A percentile compares a stretch with the other conserved stretches of the same genome.
These are phyloP conservation scores for Fusarium haematococcum DNA, from an alignment of 2,329 filamentous ascomycete genomes.

Conservation along the genomic window DNA sequence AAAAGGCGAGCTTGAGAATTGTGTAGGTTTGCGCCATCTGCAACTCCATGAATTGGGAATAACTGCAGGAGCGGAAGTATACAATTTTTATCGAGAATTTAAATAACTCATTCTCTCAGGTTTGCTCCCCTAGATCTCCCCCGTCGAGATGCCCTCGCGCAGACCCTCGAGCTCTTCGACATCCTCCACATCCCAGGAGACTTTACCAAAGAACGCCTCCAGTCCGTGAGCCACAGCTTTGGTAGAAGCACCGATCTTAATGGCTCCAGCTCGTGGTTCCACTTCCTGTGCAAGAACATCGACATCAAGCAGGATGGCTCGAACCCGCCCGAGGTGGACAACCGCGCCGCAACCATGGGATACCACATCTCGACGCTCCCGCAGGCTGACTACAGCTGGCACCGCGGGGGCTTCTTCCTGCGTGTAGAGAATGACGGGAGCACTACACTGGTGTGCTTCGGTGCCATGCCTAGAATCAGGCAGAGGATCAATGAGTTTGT, in stretches of 20 bases:
- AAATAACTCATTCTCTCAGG: conserved; percentile 9
- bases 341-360: conserved; percentile 39
- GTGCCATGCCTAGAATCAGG: conserved; percentile 34
- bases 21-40: conserved; percentile 40
- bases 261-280: conserved; percentile 50
- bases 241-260: conserved; percentile 39
- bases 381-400: conserved; percentile 46
- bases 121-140: conserved; percentile 48
- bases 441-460: conserved; percentile 44
- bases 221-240: conserved; percentile 51
- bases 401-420: conserved; percentile 45
- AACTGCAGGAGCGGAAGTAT: not conserved
- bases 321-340: conserved; percentile 41
- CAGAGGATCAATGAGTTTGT: conserved; percentile 42
- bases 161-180: conserved; percentile 45
- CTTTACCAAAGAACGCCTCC: conserved; percentile 47
- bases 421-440: conserved; percentile 31
- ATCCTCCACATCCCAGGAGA: conserved; percentile 47
- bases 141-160: conserved; percentile 33
- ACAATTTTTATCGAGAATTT: not conserved
- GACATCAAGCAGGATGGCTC: conserved; percentile 33
- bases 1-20: conserved; percentile 43
- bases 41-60: not conserved
- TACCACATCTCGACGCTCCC: conserved; percentile 41
- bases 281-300: conserved; percentile 51